phyloP scores from a whole-genome alignment of 768 basidiomycete genomes.

The Lactarius indigo region DNA sequence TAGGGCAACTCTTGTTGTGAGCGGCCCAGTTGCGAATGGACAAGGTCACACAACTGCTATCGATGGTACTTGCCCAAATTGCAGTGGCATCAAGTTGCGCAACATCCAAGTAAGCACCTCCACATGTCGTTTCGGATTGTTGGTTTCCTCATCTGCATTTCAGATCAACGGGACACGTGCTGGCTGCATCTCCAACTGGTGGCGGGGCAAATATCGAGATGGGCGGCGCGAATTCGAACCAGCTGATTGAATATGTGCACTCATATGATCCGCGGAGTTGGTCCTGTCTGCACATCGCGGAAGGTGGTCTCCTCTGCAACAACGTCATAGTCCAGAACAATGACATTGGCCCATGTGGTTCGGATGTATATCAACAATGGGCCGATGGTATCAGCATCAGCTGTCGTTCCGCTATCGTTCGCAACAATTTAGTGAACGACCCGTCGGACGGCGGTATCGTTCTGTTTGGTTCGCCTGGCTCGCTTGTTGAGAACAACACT shows the following conservation, averaged over 20 bases:
- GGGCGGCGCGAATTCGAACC: conserved; percentile 69
- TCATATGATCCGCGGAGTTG: conserved; percentile 77
- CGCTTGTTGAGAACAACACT: conserved; percentile 70
- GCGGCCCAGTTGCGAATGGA: conserved; percentile 59
- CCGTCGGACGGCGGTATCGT: conserved; percentile 82
- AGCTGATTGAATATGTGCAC: conserved; percentile 73
- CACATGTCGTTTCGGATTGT: neutral
- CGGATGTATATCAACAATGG: conserved; percentile 65
- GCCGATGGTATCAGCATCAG: conserved; percentile 79
- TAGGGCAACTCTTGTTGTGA: conserved; percentile 67
- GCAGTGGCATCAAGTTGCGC: conserved; percentile 57
- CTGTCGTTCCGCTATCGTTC: conserved; percentile 58
- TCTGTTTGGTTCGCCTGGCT: conserved; percentile 71
- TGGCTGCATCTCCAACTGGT: conserved; percentile 44
- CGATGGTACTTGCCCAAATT: conserved; percentile 58
- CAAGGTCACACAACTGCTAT: conserved; percentile 71
- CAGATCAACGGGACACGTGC: conserved; percentile 73
- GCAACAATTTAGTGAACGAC: conserved; percentile 65
- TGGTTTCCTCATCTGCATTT: neutral
- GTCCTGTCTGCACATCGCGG: conserved; percentile 76
- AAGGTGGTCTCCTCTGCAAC: conserved; percentile 64
- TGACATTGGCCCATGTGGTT: conserved; percentile 77
- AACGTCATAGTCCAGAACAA: conserved; percentile 72
- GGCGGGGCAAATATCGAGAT: conserved; percentile 84
- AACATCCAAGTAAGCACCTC: conserved; percentile 59